Base-by-base conservation (phyloP, 2,329 filamentous ascomycete genomes). In the Colletotrichum gloeosporioides region DNA sequence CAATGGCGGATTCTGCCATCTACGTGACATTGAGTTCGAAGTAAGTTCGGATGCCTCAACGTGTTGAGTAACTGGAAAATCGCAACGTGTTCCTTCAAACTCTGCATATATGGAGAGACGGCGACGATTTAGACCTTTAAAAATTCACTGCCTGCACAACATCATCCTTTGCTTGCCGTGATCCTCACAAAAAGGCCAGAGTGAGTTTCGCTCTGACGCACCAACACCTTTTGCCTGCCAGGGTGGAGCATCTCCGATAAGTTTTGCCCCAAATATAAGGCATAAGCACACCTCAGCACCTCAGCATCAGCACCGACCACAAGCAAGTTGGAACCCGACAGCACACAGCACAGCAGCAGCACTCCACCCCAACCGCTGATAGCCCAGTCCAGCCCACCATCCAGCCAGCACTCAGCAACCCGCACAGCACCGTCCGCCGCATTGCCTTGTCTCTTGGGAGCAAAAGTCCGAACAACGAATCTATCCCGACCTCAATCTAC, bases 391-490 rank as follows among this genome's bases (percentile, higher is more conserved):
- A 53, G 44, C 44, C 44, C 44, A 13, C 44, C 32, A 65, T 29
- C 49, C 53, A 72, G 70, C 66, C 32, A 65, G 68, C 32, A 68
- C 55, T 59, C 27, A 25, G 22, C 59, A 63, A 31, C 44, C 44
- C n/a, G 44, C 44, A 53, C 44, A 53, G 44, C 44, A 53, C 44
- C 27, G 64, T 34, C 29, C 63, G 64, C 55, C 64, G 62, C 70
- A 59, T 68, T 53, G 64, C 63, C 69, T 63, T 75, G 69, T 75
- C 44, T 72, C 69, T 63, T 75, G 69, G 55, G 62, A 73, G 64
- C 64, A 76, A 73, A 75, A 75, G 73, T 59, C 70, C 63, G 71
- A 57, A 65, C 71, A 49, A 65, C 71, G 71, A 73, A 64, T 53
- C 73, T 53, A 57, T 32, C 70, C 70, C 49, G 64, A 61, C 65